Conservation (phyloP, 495 filamentous ascomycete species). For the Bathelium albidoporum region DNA sequence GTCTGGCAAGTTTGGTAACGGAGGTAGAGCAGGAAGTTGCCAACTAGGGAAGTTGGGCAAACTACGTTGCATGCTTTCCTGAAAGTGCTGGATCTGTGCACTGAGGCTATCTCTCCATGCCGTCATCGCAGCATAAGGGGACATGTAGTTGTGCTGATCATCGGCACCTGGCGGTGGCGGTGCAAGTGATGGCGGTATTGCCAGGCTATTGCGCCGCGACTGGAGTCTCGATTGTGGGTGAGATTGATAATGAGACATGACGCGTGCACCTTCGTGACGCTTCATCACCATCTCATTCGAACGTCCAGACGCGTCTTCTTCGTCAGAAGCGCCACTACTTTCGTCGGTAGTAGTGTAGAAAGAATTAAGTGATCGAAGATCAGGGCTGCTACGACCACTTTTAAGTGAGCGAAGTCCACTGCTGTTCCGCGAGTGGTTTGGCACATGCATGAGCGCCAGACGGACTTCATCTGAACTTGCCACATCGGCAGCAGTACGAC, state of each 20-base stretch:
- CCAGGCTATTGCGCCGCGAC: conserved; percentile 26
- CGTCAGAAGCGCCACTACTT: conserved; percentile 9
- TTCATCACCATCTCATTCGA: background rate
- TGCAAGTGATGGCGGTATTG: conserved; percentile 23
- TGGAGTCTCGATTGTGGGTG: conserved; percentile 9
- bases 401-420: conserved; percentile 42
- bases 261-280: background rate
- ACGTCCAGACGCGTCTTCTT: conserved; percentile 23
- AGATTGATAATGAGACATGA: background rate
- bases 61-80: conserved; percentile 58
- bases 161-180: conserved; percentile 15
- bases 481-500: conserved; percentile 64
- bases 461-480: conserved; percentile 51
- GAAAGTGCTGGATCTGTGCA: conserved; percentile 69
- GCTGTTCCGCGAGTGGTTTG: conserved; percentile 46
- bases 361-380: conserved; percentile 50
- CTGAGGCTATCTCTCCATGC: conserved; percentile 69
- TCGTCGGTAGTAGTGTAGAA: conserved; percentile 41
- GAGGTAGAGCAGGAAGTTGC: conserved; percentile 44
- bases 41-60: conserved; percentile 43
- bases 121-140: conserved; percentile 47
- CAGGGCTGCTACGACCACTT: conserved; percentile 56
- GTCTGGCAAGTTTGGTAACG: conserved; percentile 53
- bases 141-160: background rate
- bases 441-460: conserved; percentile 34